These are phyloP conservation scores for Neurospora hispaniola DNA, from an alignment of 495 filamentous ascomycete genomes.

Conservation along the genomic window DNA sequence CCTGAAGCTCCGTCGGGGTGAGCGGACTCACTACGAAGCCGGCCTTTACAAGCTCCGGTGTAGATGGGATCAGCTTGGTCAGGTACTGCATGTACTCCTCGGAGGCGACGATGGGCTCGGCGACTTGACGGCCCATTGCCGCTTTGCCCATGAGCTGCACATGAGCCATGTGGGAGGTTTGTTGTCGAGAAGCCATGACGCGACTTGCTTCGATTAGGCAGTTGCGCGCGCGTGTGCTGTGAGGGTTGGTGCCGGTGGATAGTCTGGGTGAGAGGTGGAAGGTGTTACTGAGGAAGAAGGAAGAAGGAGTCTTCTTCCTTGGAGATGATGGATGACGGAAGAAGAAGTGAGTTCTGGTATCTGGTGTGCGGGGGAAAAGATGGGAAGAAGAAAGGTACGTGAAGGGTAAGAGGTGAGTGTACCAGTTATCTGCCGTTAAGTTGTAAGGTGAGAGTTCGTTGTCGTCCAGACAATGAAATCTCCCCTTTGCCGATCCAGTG, in stretches of 20 bases:
- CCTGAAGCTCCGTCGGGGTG: not conserved
- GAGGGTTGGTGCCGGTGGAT: not conserved
- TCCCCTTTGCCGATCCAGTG: not conserved
- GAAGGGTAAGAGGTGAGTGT: not conserved
- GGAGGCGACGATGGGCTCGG: not conserved
- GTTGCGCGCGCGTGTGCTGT: not conserved
- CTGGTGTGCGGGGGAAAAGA: not conserved
- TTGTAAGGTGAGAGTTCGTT: not conserved
- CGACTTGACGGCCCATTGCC: not conserved
- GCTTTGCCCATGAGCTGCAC: not conserved
- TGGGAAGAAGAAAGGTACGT: accelerated
- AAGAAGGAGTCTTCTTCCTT: not conserved
- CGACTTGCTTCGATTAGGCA: not conserved
- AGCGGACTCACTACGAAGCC: slow-evolving; percentile 1
- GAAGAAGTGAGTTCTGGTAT: accelerated
- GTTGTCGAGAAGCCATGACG: not conserved
- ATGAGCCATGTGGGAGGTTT: not conserved
- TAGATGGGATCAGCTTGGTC: not conserved
- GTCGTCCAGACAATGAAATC: not conserved
- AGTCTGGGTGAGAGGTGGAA: too few relatives aligned
- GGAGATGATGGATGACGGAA: not conserved
- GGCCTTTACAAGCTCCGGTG: not conserved
- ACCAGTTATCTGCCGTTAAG: not conserved
- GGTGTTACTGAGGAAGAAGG: too few relatives aligned
- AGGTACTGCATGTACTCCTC: slow-evolving; percentile 1